A percentile compares a stretch with the other conserved stretches of the same genome.
Conservation (phyloP, 768 basidiomycete species). For the Chalciporus piperatus region DNA sequence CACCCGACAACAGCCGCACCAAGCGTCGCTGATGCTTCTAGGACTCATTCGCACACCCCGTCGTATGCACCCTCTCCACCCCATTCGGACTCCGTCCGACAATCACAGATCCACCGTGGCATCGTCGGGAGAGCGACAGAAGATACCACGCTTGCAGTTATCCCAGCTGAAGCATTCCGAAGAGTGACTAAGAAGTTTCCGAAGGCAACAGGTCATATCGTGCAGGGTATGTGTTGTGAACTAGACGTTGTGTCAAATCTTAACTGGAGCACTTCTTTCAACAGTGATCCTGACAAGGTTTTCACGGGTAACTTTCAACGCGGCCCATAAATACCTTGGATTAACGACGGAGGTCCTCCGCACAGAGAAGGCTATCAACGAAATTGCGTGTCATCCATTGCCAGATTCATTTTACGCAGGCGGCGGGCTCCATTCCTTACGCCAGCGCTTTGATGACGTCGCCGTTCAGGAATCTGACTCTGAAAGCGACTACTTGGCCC, state of each 20-base stretch:
- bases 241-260: slow-evolving; percentile 7
- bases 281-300: slow-evolving; percentile 93
- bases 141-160: slow-evolving; percentile 96
- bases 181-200: slow-evolving; percentile 94
- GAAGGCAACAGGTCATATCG: slow-evolving; percentile 94
- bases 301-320: slow-evolving; percentile 95
- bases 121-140: slow-evolving; percentile 91
- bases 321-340: slow-evolving; percentile 95
- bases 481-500: slow-evolving; percentile 58
- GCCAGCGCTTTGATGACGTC: slow-evolving; percentile 82
- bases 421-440: slow-evolving; percentile 83
- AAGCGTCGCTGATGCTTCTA: slow-evolving; percentile 13
- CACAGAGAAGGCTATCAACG: slow-evolving; percentile 96
- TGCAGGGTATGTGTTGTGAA: slow-evolving; percentile 60
- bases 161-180: slow-evolving; percentile 95
- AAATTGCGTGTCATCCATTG: slow-evolving; percentile 93
- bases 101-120: slow-evolving; percentile 51
- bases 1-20: slow-evolving; percentile 41
- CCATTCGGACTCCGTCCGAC: slow-evolving; percentile 24
- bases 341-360: slow-evolving; percentile 92
- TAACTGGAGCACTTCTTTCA: slow-evolving; percentile 1
- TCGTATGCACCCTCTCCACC: slow-evolving; percentile 21
- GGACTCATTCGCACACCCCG: slow-evolving; percentile 7
- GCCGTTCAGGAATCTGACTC: slow-evolving; percentile 43
- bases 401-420: slow-evolving; percentile 89